Evolutionary conservation across 768 basidiomycete genomes (phyloP).

Genomic region (Obba rivulosa): DNA sequence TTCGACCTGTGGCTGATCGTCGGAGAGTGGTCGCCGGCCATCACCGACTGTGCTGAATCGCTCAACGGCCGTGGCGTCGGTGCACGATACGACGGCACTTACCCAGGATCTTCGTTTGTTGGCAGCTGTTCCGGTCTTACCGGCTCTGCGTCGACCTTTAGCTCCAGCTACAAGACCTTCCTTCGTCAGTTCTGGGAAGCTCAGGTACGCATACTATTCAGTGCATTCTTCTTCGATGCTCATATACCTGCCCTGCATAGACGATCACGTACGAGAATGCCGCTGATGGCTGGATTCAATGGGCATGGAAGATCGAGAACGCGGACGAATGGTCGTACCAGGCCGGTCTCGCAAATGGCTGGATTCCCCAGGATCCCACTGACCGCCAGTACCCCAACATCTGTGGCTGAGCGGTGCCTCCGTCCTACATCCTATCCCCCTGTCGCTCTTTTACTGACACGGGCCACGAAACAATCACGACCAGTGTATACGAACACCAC

Average conservation of each 20-base stretch:
- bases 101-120: constrained; percentile 55
- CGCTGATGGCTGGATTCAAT: constrained; percentile 67
- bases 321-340: constrained; percentile 91
- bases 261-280: constrained; percentile 61
- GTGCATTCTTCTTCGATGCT: constrained; percentile 8
- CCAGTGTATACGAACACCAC: no score
- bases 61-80: constrained; percentile 79
- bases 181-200: constrained; percentile 82
- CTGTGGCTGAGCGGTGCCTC: constrained; percentile 35
- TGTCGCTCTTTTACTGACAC: no score
- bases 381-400: constrained; percentile 54
- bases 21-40: constrained; percentile 82
- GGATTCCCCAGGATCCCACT: constrained; percentile 69
- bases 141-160: constrained; percentile 72
- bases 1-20: constrained; percentile 78
- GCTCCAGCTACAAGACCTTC: constrained; percentile 73
- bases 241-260: constrained; percentile 6
- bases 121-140: constrained; percentile 74
- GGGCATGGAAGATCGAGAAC: constrained; percentile 81
- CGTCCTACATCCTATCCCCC: no score
- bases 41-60: constrained; percentile 75
- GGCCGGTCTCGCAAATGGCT: constrained; percentile 71
- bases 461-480: no score
- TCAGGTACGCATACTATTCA: constrained; percentile 42
- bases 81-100: constrained; percentile 56